Conservation (phyloP, 2,329 filamentous ascomycete genomes). For the Colletotrichum endophyticum region DNA sequence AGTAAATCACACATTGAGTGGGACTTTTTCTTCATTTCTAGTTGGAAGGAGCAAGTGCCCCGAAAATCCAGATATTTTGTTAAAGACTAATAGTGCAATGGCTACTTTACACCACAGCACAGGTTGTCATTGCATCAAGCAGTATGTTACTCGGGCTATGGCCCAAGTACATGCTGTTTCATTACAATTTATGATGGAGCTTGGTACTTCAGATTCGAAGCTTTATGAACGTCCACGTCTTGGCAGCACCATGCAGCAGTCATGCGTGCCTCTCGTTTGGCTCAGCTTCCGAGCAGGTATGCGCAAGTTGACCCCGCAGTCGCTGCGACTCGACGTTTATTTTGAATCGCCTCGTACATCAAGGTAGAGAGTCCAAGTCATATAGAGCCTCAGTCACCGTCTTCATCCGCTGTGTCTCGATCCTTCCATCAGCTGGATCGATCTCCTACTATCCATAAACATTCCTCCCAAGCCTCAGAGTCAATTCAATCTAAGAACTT, state of each 20-base stretch:
- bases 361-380: not conserved
- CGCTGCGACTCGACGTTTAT: not conserved
- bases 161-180: not conserved
- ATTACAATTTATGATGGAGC: not conserved
- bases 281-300: constrained; percentile 1
- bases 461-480: not conserved
- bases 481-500: too few relatives aligned
- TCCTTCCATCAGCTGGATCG: not conserved
- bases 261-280: not conserved
- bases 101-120: not conserved
- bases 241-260: not conserved
- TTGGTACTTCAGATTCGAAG: not conserved
- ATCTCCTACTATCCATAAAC: not conserved
- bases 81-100: not conserved
- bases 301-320: constrained; percentile 8
- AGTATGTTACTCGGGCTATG: not conserved
- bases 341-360: not conserved
- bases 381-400: not conserved
- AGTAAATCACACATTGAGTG: not conserved
- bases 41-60: not conserved
- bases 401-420: not conserved
- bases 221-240: not conserved
- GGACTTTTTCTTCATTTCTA: not conserved
- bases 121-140: not conserved
- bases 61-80: not conserved